A percentile compares a stretch with the other conserved stretches of the same genome.
phyloP scores from a whole-genome alignment of 2,329 filamentous ascomycete genomes.

The Fusarium sp. region DNA sequence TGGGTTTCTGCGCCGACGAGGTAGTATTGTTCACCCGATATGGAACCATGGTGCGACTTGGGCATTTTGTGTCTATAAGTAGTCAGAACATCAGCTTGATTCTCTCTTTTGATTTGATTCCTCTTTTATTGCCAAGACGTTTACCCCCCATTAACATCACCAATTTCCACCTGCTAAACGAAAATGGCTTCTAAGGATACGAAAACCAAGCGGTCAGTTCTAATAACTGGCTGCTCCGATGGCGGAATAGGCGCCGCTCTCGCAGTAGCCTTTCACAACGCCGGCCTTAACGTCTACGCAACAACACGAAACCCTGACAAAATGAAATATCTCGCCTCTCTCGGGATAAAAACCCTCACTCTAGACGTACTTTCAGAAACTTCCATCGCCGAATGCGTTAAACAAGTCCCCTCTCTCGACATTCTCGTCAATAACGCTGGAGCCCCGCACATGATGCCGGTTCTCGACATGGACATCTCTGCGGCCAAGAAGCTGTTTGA shows the following conservation, averaged over 20 bases:
- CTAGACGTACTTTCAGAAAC: conserved; percentile 6
- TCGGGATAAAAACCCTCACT: not conserved
- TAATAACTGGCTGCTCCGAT: not conserved
- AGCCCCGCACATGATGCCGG: conserved; percentile 7
- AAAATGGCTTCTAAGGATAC: not conserved
- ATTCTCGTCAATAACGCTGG: conserved; percentile 27
- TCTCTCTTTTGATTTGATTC: not conserved
- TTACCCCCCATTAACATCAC: not conserved
- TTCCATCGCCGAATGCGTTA: conserved; percentile 39
- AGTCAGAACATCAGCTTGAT: not conserved
- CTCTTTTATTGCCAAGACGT: no score
- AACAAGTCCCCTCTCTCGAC: not conserved
- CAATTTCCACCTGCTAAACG: not conserved
- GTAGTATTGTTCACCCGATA: not conserved
- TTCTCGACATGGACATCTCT: conserved; percentile 1
- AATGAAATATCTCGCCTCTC: not conserved
- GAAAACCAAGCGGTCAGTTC: not conserved
- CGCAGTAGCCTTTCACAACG: not conserved
- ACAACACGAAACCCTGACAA: not conserved
- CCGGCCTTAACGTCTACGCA: not conserved
- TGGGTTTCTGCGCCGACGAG: not conserved
- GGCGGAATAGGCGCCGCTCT: not conserved
- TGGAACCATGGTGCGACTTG: not conserved
- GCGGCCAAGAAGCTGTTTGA: conserved; percentile 51
- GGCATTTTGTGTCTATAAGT: not conserved